Conservation (phyloP, 345 rosid genomes). For the Durio zibethinus region DNA sequence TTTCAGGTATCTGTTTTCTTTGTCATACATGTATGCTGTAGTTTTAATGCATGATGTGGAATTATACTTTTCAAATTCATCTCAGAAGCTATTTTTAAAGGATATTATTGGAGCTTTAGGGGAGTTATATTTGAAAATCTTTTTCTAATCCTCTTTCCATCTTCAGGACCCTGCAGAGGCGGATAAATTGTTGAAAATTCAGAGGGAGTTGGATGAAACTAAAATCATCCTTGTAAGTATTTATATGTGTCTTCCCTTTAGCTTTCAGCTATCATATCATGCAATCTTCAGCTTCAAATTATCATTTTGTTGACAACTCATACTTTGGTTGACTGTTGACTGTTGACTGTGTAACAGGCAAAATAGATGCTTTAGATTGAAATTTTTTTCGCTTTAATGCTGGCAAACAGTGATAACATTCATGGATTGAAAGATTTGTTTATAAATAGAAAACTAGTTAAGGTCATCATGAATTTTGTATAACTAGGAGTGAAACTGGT, state of each 20-base stretch:
- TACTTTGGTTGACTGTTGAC: background rate
- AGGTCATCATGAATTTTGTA: background rate
- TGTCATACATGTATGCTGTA: background rate
- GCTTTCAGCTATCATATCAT: background rate
- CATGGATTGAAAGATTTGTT: background rate
- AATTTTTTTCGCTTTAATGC: background rate
- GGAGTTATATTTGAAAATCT: background rate
- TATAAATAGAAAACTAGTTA: background rate
- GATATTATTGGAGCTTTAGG: background rate
- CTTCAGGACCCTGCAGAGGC: conserved; percentile 98
- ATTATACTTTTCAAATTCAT: background rate
- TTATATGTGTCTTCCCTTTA: background rate
- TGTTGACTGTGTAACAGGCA: background rate
- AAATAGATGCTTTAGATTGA: background rate
- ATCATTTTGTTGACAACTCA: background rate
- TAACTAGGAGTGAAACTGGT: background rate
- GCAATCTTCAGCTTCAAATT: background rate
- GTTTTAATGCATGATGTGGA: background rate
- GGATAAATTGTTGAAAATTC: conserved; percentile 91
- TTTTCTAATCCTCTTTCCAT: conserved; percentile 12
- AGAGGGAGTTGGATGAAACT: conserved; percentile 97
- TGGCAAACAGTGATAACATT: background rate
- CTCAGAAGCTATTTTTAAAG: background rate
- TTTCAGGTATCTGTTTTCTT: conserved; percentile 56
- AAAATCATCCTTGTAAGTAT: conserved; percentile 95